Percentiles rank a stretch among this genome's conserved stretches.
Evolutionary conservation across 495 filamentous ascomycete genomes (phyloP).

Genomic region (Penicillium canariense): DNA sequence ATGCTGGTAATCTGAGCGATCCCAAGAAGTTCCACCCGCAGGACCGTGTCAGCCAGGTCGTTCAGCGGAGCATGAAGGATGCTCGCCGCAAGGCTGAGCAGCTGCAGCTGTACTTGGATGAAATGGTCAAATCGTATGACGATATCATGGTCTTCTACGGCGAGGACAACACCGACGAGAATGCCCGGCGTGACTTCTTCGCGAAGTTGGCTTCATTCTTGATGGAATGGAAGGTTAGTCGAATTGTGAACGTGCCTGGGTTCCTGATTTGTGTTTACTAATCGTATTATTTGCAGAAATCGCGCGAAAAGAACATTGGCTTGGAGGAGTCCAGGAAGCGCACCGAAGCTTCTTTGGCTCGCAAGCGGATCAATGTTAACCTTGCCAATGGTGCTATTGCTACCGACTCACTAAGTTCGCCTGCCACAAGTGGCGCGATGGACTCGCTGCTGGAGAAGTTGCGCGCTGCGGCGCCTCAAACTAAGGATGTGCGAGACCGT

Average conservation of each 20-base stretch:
- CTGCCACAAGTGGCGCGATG: conserved; percentile 88
- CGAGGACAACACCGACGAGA: conserved; percentile 89
- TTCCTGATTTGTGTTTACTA: conserved; percentile 1
- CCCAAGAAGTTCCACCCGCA: conserved; percentile 97
- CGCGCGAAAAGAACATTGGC: conserved; percentile 82
- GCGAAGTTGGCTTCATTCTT: conserved; percentile 91
- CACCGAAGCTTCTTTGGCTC: conserved; percentile 86
- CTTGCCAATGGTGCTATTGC: conserved; percentile 45
- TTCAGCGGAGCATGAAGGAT: conserved; percentile 94
- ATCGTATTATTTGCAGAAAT: conserved; percentile 55
- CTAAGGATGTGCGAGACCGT: conserved; percentile 80
- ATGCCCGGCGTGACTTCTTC: conserved; percentile 94
- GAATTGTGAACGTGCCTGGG: not conserved
- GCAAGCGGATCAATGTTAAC: conserved; percentile 71
- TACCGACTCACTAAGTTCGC: conserved; percentile 55
- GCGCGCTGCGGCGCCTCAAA: conserved; percentile 86
- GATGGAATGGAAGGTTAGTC: conserved; percentile 79
- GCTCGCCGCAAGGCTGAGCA: conserved; percentile 94
- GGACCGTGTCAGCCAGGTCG: conserved; percentile 88
- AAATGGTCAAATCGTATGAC: conserved; percentile 87
- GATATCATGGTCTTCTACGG: conserved; percentile 97
- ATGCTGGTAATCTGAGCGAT: conserved; percentile 92
- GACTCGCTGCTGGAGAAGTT: conserved; percentile 95
- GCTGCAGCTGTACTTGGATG: conserved; percentile 88
- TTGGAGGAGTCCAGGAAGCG: conserved; percentile 79